Percentiles rank a stretch among this genome's conserved stretches.
Evolutionary conservation across 2,329 filamentous ascomycete genomes (phyloP).

Genomic region (Incumbomyces delicatus): DNA sequence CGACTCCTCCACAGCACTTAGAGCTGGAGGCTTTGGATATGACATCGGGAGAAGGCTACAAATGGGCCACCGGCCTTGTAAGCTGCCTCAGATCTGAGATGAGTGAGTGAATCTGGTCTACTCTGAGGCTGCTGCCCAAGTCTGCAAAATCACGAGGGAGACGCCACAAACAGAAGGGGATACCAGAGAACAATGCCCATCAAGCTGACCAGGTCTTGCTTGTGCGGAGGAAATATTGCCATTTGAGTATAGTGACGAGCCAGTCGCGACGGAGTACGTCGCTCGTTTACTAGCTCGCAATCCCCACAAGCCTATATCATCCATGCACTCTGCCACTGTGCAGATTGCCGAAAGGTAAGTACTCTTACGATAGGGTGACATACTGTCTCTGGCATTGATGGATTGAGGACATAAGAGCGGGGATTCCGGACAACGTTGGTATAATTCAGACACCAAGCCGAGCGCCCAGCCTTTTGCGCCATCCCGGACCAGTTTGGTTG

Average conservation of each 20-base stretch:
- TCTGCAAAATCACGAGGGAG: neutral
- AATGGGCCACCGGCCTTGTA: no score
- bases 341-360: slow-evolving; percentile 32
- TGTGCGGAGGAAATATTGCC: slow-evolving; percentile 29
- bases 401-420: slow-evolving; percentile 27
- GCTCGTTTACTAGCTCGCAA: neutral
- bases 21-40: no score
- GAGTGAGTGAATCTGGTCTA: neutral
- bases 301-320: neutral
- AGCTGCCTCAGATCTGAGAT: no score
- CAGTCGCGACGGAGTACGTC: slow-evolving; percentile 22
- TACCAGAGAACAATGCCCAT: slow-evolving; percentile 4
- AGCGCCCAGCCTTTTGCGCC: slow-evolving; percentile 24
- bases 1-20: no score
- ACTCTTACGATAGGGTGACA: slow-evolving; percentile 22
- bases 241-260: slow-evolving; percentile 26
- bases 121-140: neutral
- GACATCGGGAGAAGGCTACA: no score
- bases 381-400: slow-evolving; percentile 23
- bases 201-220: slow-evolving; percentile 26
- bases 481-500: slow-evolving; percentile 12
- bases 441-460: slow-evolving; percentile 25
- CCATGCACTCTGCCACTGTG: slow-evolving; percentile 30
- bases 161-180: neutral
- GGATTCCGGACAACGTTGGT: slow-evolving; percentile 26